These are phyloP conservation scores for Neopestalotiopsis clavispora DNA, from an alignment of 2,329 filamentous ascomycete genomes.

Conservation along the genomic window DNA sequence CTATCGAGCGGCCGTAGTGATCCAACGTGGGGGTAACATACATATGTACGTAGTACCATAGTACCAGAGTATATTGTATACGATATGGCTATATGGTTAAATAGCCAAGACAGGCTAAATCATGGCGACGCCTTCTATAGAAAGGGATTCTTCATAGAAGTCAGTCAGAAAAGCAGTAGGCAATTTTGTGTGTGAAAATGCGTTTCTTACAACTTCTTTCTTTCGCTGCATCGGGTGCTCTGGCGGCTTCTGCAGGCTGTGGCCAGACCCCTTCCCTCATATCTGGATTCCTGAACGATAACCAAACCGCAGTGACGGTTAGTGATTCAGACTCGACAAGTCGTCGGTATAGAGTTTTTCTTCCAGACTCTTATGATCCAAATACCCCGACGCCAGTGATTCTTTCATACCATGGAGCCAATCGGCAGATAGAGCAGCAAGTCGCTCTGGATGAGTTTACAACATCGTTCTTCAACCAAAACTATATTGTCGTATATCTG, in stretches of 20 bases:
- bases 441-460: slow-evolving; percentile 26
- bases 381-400: slow-evolving; percentile 27
- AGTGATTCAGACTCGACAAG: not conserved
- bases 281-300: slow-evolving; percentile 15
- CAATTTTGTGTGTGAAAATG: not conserved
- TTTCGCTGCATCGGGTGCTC: not conserved
- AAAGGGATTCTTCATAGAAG: not conserved
- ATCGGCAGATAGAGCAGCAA: slow-evolving; percentile 26
- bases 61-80: not conserved
- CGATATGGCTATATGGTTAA: slow-evolving; percentile 3
- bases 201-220: not conserved
- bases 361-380: slow-evolving; percentile 26
- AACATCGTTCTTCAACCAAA: slow-evolving; percentile 24
- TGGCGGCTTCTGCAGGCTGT: slow-evolving; percentile 6
- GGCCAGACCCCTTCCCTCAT: slow-evolving; percentile 5
- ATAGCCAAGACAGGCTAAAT: slow-evolving; percentile 2
- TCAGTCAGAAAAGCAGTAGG: not conserved
- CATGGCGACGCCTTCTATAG: not conserved
- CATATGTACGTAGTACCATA: no score
- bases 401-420: slow-evolving; percentile 31
- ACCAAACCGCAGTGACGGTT: slow-evolving; percentile 20
- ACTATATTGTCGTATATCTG: slow-evolving; percentile 31
- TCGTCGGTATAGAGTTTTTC: slow-evolving; percentile 28
- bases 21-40: not conserved
- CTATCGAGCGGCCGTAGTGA: not conserved